These are phyloP conservation scores for Cryptococcus jaspeensis DNA, from an alignment of 1,284 basidiomycete species.

Conservation along the genomic window DNA sequence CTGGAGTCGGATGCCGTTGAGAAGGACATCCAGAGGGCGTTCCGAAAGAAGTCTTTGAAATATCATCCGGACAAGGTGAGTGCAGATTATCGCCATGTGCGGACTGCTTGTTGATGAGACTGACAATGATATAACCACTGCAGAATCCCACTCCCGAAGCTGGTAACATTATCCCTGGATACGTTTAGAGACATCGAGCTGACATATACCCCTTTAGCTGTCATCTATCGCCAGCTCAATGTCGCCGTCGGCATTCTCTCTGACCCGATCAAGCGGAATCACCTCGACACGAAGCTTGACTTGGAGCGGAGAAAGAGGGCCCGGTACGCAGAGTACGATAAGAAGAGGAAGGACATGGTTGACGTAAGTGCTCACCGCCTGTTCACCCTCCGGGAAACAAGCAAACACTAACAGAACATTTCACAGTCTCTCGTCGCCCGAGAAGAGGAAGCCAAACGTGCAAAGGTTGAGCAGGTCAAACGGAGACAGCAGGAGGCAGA, in stretches of 20 bases:
- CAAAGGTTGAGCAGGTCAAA: slow-evolving; percentile 60
- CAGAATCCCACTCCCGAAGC: slow-evolving; percentile 28
- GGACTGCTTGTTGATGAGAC: not conserved
- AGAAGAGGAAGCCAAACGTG: slow-evolving; percentile 75
- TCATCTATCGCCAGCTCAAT: slow-evolving; percentile 83
- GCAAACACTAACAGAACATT: not conserved
- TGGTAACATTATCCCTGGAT: too few species aligned
- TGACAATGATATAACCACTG: not conserved
- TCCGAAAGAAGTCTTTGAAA: slow-evolving; percentile 75
- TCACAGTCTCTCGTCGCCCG: slow-evolving; percentile 72
- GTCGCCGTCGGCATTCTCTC: slow-evolving; percentile 80
- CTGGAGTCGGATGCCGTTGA: slow-evolving; percentile 70
- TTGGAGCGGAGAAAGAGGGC: slow-evolving; percentile 68
- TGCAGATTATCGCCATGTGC: slow-evolving; percentile 23
- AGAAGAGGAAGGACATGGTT: slow-evolving; percentile 73
- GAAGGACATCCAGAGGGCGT: slow-evolving; percentile 78
- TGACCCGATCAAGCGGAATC: slow-evolving; percentile 77
- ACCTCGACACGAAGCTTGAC: slow-evolving; percentile 74
- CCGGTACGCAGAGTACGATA: slow-evolving; percentile 71
- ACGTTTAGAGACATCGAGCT: not conserved
- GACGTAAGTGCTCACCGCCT: slow-evolving; percentile 48
- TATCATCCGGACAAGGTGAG: slow-evolving; percentile 82
- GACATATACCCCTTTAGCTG: slow-evolving; percentile 52
- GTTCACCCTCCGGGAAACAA: not conserved
- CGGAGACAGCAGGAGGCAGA: slow-evolving; percentile 58